These are phyloP conservation scores for Asterionellopsis glacialis DNA, from an alignment of 108 stramenopile species.

Conservation along the genomic window DNA sequence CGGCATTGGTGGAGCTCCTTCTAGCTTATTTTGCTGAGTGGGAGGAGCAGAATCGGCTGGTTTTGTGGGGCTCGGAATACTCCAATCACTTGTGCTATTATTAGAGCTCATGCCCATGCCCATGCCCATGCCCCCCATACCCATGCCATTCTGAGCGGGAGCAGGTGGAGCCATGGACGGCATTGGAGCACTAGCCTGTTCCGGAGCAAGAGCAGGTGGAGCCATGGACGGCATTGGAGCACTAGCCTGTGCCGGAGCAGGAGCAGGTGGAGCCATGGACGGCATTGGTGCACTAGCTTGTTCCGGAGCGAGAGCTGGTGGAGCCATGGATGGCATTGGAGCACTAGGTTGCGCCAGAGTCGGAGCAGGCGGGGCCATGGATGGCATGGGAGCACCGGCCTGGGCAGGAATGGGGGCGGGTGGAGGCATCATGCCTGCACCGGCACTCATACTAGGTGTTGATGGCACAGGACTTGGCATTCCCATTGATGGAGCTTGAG, in stretches of 20 bases:
- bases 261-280: background rate
- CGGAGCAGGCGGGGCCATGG: no score
- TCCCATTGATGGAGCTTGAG: no score
- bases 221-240: constrained; percentile 4
- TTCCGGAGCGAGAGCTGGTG: background rate
- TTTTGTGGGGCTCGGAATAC: no score
- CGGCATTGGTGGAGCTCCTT: no score
- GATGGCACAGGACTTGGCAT: no score
- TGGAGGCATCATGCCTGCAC: background rate
- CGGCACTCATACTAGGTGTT: no score
- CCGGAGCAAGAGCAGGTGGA: background rate
- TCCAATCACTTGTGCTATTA: no score
- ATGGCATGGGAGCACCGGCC: no score
- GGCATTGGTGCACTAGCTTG: background rate
- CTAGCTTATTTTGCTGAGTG: no score
- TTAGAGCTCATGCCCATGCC: no score
- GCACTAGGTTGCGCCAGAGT: background rate
- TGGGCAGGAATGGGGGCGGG: background rate
- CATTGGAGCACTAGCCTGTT: background rate
- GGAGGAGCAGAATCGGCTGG: no score
- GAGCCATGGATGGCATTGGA: background rate
- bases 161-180: constrained; percentile 4
- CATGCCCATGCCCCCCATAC: no score
- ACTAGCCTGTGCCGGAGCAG: background rate
- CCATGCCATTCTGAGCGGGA: background rate